Evolutionary conservation across 192 early-diverging fungal genomes (phyloP), one percentile per base, ranked within the genome.

Genomic region (Helicostylum pulchrum): DNA sequence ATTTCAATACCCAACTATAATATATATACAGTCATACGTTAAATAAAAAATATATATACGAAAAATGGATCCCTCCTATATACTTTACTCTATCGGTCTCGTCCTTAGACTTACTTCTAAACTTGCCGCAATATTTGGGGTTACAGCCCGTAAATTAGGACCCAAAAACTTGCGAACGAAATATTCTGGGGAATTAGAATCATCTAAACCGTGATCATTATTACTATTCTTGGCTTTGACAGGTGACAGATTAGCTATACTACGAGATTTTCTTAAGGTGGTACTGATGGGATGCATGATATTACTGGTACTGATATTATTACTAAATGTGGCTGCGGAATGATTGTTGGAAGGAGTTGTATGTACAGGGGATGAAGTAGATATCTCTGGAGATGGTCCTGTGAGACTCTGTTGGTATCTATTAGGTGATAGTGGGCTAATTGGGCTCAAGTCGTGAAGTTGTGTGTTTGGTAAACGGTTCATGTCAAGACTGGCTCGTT

Each of bases 1-100:
- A 92, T 65, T 85, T 82, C 66, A 79, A 72, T 15, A 92, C 85
- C 90, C 90, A 92, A 23, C 83, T 85, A 65, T 10, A 53, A 19
- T 23, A 44, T 32, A 30, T 23, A 36, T 23, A 23, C 43, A 10
- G 2, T 14, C 26, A 39, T 39, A 39, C 9, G 5, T 39, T 39
- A 30, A 2, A 53, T 53, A 59, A 44, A 30, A 21, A 14, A 2
- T 21, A 59, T 44, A 45, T 26, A 21, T 23, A 21, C 6, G 19
- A 12, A 17, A 8, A 8, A n/a, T 12, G 7, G 14, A n/a, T 10
- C 8, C 39, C 17, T 53, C 2, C 20, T 15, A 12, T 36, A 9
- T 32, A 46, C 3, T 4, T 53, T 75, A 85, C 83, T 74, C 72
- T 60, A 85, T 74, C n/a, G 78, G 76, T n/a, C 70, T 55, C 0